phyloP scores from a whole-genome alignment of 352 stramenopile species.

The Phytophthora niederhauseri region DNA sequence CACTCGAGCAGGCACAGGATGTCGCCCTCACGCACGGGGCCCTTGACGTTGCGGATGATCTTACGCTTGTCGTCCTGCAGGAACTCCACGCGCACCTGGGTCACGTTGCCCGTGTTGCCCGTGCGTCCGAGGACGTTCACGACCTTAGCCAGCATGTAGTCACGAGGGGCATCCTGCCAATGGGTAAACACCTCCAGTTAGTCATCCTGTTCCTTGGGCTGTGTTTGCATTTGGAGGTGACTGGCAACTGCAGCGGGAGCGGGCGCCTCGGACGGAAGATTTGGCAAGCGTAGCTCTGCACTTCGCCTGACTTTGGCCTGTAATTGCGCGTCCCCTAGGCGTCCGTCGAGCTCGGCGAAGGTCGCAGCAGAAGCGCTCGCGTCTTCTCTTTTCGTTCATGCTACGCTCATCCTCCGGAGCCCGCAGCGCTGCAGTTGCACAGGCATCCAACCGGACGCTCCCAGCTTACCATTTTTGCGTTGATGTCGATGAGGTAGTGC shows the following conservation, averaged over 20 bases:
- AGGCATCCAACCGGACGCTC: neutral
- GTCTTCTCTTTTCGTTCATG: constrained; percentile 1
- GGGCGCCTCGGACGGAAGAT: constrained; percentile 4
- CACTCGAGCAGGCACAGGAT: constrained; percentile 99
- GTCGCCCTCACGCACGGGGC: constrained; percentile 98
- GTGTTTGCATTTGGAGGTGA: neutral
- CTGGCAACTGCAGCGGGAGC: neutral
- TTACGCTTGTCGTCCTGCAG: constrained; percentile 98
- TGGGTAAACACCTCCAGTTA: constrained; percentile 27
- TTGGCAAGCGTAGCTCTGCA: constrained; percentile 2
- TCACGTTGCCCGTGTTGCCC: constrained; percentile 99
- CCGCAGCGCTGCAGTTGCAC: constrained; percentile 1
- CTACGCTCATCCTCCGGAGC: neutral
- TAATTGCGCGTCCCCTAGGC: constrained; percentile 8
- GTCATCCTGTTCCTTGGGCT: constrained; percentile 8
- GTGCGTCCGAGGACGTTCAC: constrained; percentile 99
- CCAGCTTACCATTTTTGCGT: constrained; percentile 74
- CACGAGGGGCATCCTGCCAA: constrained; percentile 70
- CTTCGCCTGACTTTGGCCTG: constrained; percentile 27
- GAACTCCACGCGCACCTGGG: constrained; percentile 99
- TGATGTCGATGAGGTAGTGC: constrained; percentile 88
- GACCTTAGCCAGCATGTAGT: constrained; percentile 99
- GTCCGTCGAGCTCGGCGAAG: constrained; percentile 5
- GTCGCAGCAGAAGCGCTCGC: constrained; percentile 12
- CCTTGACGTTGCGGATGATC: constrained; percentile 99